Percentiles rank a stretch among this genome's conserved stretches.
Evolutionary conservation across 768 basidiomycete species (phyloP).

Genomic region (Cyathus striatus): DNA sequence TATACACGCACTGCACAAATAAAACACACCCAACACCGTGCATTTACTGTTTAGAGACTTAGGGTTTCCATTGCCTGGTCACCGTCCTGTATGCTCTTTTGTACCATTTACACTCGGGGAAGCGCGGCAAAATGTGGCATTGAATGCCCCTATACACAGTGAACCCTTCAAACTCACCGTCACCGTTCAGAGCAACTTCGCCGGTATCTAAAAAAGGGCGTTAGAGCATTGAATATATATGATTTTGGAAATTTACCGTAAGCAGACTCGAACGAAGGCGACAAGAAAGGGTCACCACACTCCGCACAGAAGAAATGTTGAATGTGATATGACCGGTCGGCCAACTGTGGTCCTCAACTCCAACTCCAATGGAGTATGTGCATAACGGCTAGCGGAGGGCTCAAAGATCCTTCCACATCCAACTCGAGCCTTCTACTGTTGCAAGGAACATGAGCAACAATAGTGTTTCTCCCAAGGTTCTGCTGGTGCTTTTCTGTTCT

Average conservation of each 20-base stretch:
- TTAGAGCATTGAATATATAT: neutral
- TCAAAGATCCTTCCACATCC: too few species aligned
- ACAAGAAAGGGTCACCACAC: conserved; percentile 94
- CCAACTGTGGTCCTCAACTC: too few species aligned
- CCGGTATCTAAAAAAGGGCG: conserved; percentile 23
- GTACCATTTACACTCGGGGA: conserved; percentile 88
- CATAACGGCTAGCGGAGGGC: too few species aligned
- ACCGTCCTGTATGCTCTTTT: conserved; percentile 76
- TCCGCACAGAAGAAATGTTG: conserved; percentile 98
- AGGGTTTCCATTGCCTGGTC: conserved; percentile 82
- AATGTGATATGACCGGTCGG: conserved; percentile 92
- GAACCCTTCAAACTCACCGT: conserved; percentile 77
- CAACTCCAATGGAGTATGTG: too few species aligned
- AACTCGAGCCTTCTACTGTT: too few species aligned
- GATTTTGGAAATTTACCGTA: conserved; percentile 16
- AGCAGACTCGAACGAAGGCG: conserved; percentile 42
- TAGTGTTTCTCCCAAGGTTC: too few species aligned
- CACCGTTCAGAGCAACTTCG: conserved; percentile 55
- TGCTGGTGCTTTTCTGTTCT: too few species aligned
- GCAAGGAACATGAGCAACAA: too few species aligned
- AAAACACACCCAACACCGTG: conserved; percentile 95
- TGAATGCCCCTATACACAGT: conserved; percentile 90
- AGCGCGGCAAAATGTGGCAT: conserved; percentile 84
- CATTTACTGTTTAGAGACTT: too few species aligned
- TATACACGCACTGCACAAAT: conserved; percentile 70